phyloP scores from a whole-genome alignment of 2,329 filamentous ascomycete genomes.

The Diplodia corticola region DNA sequence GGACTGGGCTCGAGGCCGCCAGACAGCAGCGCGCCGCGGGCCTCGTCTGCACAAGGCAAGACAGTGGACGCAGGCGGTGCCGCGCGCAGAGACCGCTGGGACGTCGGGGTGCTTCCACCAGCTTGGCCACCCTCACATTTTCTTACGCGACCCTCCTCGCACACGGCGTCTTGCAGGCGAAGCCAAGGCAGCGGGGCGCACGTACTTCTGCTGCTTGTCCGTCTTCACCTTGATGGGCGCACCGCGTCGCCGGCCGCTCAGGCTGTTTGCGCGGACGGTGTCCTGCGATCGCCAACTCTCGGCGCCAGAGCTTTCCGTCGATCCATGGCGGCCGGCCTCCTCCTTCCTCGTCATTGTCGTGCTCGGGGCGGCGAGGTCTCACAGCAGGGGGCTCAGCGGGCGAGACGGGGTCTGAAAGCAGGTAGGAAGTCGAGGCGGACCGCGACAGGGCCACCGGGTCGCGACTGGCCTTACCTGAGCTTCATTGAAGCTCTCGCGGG shows the following conservation, averaged over 20 bases:
- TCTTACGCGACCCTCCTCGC: conserved; percentile 14
- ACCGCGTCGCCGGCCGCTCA: conserved; percentile 34
- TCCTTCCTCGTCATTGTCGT: conserved; percentile 66
- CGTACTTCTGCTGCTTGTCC: conserved; percentile 54
- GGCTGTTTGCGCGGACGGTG: conserved; percentile 55
- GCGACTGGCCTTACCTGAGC: conserved; percentile 22
- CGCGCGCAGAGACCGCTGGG: conserved; percentile 15
- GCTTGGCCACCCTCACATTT: conserved; percentile 29
- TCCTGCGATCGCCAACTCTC: conserved; percentile 67
- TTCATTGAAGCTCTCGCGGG: conserved; percentile 23
- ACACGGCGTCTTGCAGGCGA: conserved; percentile 7
- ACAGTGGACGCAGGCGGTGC: conserved; percentile 19
- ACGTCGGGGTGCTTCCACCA: conserved; percentile 21
- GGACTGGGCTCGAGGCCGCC: conserved; percentile 1
- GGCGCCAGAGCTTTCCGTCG: conserved; percentile 64
- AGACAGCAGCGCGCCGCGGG: conserved; percentile 15
- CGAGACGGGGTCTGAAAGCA: conserved; percentile 24
- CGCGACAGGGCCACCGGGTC: conserved; percentile 22
- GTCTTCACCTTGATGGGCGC: conserved; percentile 55
- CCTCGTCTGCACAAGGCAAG: conserved; percentile 16
- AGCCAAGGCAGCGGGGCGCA: conserved; percentile 28
- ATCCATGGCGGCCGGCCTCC: conserved; percentile 63
- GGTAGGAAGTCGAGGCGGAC: conserved; percentile 23
- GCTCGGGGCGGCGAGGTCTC: conserved; percentile 20
- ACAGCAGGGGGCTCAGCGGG: conserved; percentile 17